A percentile compares a stretch with the other conserved stretches of the same genome.
These are phyloP conservation scores for Plantago coronopus DNA, from an alignment of 305 asterid species.

Conservation along the genomic window DNA sequence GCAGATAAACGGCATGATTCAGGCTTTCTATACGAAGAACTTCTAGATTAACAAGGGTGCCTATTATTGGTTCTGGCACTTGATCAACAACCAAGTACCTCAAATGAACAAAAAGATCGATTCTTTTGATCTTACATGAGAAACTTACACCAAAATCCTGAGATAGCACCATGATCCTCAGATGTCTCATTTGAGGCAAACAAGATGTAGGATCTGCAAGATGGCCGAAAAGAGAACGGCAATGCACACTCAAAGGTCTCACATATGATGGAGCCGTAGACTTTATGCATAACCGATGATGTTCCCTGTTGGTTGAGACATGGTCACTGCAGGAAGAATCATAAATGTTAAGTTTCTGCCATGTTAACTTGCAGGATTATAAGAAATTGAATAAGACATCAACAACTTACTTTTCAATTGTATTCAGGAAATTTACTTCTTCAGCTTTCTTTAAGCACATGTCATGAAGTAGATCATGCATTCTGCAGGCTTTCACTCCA, in stretches of 20 bases:
- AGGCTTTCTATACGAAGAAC: slow-evolving; percentile 5
- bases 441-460: slow-evolving; percentile 9
- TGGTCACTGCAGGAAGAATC: background rate
- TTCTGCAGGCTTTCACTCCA: slow-evolving; percentile 2
- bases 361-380: background rate
- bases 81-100: slow-evolving; percentile 22
- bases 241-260: background rate
- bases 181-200: slow-evolving; percentile 13
- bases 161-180: background rate
- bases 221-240: slow-evolving; percentile 2
- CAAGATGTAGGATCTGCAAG: slow-evolving; percentile 7
- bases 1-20: background rate
- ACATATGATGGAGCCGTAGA: slow-evolving; percentile 3
- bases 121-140: background rate
- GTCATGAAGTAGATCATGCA: background rate
- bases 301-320: background rate
- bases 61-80: slow-evolving; percentile 17
- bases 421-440: background rate
- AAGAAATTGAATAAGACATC: background rate
- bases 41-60: slow-evolving; percentile 26
- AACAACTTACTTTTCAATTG: slow-evolving; percentile 4
- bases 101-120: slow-evolving; percentile 17
- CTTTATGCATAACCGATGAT: background rate
- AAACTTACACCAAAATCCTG: too few species aligned
- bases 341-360: background rate